Evolutionary conservation across 345 rosid species (phyloP).

Genomic region (Pelargonium nanum): DNA sequence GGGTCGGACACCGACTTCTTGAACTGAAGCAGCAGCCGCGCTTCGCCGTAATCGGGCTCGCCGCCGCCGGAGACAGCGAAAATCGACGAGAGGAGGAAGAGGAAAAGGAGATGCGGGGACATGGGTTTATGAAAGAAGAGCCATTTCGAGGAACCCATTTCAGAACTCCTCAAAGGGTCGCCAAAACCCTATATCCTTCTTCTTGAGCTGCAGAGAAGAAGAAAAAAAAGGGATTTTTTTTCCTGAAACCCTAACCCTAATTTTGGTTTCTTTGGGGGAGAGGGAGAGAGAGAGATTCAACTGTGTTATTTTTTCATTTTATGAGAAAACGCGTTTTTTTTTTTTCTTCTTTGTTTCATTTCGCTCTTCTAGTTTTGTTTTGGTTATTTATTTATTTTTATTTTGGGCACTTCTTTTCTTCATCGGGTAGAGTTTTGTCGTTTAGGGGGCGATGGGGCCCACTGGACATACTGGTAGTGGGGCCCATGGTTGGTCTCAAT

Average conservation of each 20-base stretch:
- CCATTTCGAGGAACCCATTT: conserved; percentile 48
- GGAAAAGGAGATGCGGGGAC: conserved; percentile 5
- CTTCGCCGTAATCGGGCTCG: conserved; percentile 45
- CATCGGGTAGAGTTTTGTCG: conserved; percentile 9
- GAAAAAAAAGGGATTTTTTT: conserved; percentile 1
- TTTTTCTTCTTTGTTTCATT: conserved; percentile 1
- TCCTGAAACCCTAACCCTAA: conserved; percentile 24
- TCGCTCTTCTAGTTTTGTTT: neutral
- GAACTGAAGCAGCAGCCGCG: conserved; percentile 46
- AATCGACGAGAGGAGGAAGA: conserved; percentile 24
- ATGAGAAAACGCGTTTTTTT: conserved; percentile 49
- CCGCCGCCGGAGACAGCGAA: conserved; percentile 14
- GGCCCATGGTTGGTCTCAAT: conserved; percentile 13
- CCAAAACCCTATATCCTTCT: conserved; percentile 4
- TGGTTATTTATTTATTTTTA: neutral
- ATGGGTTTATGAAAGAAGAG: conserved; percentile 5
- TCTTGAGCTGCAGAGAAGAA: neutral
- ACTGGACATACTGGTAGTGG: conserved; percentile 1
- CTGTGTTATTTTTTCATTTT: conserved; percentile 17
- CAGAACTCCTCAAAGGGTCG: conserved; percentile 21
- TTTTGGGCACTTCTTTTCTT: neutral
- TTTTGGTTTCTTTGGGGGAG: conserved; percentile 21
- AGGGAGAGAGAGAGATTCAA: conserved; percentile 21
- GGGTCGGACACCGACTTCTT: conserved; percentile 58
- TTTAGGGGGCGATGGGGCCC: conserved; percentile 17